Evolutionary conservation across 805 yeast species (phyloP), one percentile per base, ranked within the genome.

Genomic region (Ogataea chonburiensis): DNA sequence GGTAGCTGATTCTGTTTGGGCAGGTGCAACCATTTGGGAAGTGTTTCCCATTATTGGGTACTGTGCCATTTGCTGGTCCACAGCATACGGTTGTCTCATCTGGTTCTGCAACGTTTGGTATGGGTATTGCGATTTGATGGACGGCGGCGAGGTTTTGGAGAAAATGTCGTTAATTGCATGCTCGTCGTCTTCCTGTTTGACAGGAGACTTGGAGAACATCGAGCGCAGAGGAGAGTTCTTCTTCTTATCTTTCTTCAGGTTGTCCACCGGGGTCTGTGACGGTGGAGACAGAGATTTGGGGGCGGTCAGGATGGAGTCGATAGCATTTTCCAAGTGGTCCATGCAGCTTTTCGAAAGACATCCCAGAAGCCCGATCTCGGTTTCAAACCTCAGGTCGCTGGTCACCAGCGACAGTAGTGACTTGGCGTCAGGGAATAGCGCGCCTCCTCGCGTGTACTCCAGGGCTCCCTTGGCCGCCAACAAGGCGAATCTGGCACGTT

Each of bases 371-470:
- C 73, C 78, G 29, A 69, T 60, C 14, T 60, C 61, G 29, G 77
- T 70, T 48, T 79, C 84, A 10, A 56, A 49, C 46, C 67, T 74
- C 39, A 82, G 60, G 31, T 71, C 75, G 15, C 66, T 60, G 2
- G 81, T 58, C 3, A 78, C 67, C 19, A 65, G 71, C 14, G 66
- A 58, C 30, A 87, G 60, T 31, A 84, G 61, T 21, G 61, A 68
- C 46, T 77, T 81, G 53, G 81, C 77, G 34, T 80, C 87, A 52
- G 77, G 84, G 53, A 81, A 79, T 37, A 87, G 60, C 1, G 91
- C 79, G 0, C 96, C 95, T 24, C 88, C 87, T 54, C 86, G 77
- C 2, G 86, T 79, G 54, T 85, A 86, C 45, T 87, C 96, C 38
- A 88, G 64, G 0, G 87, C 76, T 11, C 94, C 88, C 45, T 77